Percentiles rank a stretch among this genome's conserved stretches.
These are phyloP conservation scores for Edaphochlamys debaryana DNA, from an alignment of 139 green algal species.

Conservation along the genomic window DNA sequence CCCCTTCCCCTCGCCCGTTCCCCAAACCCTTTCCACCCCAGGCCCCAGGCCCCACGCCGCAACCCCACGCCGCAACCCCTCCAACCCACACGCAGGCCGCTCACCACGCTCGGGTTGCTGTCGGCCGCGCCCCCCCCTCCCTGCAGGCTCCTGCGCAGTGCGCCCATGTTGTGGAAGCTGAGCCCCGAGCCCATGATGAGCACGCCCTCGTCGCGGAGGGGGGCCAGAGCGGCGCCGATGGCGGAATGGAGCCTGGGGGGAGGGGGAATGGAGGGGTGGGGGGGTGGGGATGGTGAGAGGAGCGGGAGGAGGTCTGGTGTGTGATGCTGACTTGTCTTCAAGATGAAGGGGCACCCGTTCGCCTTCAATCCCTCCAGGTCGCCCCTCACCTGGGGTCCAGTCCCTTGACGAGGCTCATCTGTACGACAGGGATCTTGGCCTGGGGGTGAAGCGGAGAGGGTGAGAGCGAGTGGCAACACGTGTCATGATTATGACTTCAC, in stretches of 20 bases:
- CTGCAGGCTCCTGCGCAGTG: conserved; percentile 7
- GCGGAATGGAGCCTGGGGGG: conserved; percentile 52
- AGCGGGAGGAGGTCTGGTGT: too few species aligned
- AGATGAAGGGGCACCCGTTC: too few species aligned
- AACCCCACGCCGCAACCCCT: too few species aligned
- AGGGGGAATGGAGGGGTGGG: neutral
- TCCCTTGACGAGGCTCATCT: conserved; percentile 63
- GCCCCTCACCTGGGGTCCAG: conserved; percentile 57
- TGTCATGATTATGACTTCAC: too few species aligned
- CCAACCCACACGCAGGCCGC: too few species aligned
- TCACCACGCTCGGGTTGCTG: conserved; percentile 34
- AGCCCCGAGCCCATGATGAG: conserved; percentile 73
- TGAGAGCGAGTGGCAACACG: too few species aligned
- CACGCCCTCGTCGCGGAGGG: conserved; percentile 80
- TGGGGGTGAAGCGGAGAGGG: too few species aligned
- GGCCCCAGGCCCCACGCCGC: too few species aligned
- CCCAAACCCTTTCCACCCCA: too few species aligned
- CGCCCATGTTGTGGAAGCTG: conserved; percentile 74
- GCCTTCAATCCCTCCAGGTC: too few species aligned
- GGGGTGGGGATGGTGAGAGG: neutral
- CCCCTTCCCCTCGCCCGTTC: too few species aligned
- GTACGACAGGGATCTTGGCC: conserved; percentile 76
- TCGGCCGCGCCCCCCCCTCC: neutral
- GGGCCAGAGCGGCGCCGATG: conserved; percentile 75
- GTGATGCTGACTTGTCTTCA: too few species aligned